Evolutionary conservation across 2,329 filamentous ascomycete genomes (phyloP), one percentile per base, ranked within the genome.

Genomic region (Penicillium sclerotiorum): DNA sequence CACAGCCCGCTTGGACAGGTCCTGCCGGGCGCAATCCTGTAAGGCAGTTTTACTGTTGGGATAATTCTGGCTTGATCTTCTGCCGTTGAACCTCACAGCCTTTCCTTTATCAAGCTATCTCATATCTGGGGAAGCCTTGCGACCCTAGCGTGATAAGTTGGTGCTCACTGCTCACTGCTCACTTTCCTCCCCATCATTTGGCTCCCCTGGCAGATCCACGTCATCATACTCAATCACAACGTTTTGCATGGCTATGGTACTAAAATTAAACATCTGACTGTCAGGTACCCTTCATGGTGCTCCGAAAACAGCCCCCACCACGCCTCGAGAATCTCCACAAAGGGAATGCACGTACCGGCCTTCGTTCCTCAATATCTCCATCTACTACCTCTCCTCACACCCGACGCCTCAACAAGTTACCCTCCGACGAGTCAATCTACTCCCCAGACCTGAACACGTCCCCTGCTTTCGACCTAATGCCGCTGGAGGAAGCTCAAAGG

Each of bases 401-500:
- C n/a, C 63, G 60, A 45, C 62, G 55, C 30, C 47, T 67, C 15
- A 62, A 62, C 42, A 62, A 56, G 17, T 47, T 63, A 39, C 58
- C 62, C 12, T 65, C 65, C 8, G 55, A 63, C 43, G 65, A 69
- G 27, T 65, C 67, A 5, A 56, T 71, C 20, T 71, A 67, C 47
- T 71, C 68, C 7, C 69, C 69, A 4, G 68, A 71, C 49, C 61
- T 72, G 39, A 65, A 70, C 42, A 71, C 66, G 1, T 71, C 69
- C 0, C 67, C 68, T 6, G 68, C 68, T 1, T 71, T 72, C 39
- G 67, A 69, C 47, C 56, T 70, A 23, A 71, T 70, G 67, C 61
- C 69, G 13, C 51, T 71, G 7, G 67, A 72, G 44, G 61, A 72
- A 45, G 68, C 69, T 4, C 69, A 70, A 45, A 64, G 58, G 49